A percentile compares a stretch with the other conserved stretches of the same genome.
Conservation (phyloP, 495 filamentous ascomycete genomes). For the Cercophora sp. region DNA sequence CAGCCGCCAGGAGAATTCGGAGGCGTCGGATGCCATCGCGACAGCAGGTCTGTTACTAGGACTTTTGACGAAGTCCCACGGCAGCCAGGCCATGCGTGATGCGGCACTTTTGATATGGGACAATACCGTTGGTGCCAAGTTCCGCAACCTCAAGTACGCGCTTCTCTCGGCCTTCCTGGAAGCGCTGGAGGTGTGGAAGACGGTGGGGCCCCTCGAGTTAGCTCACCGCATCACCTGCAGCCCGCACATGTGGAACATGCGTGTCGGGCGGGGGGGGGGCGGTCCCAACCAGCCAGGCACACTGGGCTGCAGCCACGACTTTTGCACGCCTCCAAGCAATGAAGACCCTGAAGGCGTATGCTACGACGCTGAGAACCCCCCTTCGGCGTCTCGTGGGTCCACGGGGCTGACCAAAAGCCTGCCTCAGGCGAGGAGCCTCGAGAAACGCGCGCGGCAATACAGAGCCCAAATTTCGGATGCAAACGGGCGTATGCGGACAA, state of each 20-base stretch:
- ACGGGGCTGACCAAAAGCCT: too few relatives aligned
- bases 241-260: not conserved
- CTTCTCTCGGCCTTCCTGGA: not conserved
- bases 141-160: not conserved
- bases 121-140: not conserved
- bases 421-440: too few relatives aligned
- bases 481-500: too few relatives aligned
- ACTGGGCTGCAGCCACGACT: too few relatives aligned
- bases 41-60: not conserved
- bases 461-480: too few relatives aligned
- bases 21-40: not conserved
- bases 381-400: too few relatives aligned
- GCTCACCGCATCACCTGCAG: not conserved
- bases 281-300: too few relatives aligned
- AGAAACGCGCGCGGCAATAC: too few relatives aligned
- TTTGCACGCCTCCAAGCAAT: too few relatives aligned
- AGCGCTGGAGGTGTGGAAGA: not conserved
- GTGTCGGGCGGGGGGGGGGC: too few relatives aligned
- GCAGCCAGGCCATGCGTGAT: not conserved
- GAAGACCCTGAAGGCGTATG: too few relatives aligned
- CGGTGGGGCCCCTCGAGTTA: not conserved
- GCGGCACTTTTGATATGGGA: not conserved
- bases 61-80: not conserved
- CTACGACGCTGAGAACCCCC: too few relatives aligned
- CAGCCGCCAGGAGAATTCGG: not conserved